Evolutionary conservation across 164 flowering plant species (phyloP).

Genomic region (Berberis vulgaris): DNA sequence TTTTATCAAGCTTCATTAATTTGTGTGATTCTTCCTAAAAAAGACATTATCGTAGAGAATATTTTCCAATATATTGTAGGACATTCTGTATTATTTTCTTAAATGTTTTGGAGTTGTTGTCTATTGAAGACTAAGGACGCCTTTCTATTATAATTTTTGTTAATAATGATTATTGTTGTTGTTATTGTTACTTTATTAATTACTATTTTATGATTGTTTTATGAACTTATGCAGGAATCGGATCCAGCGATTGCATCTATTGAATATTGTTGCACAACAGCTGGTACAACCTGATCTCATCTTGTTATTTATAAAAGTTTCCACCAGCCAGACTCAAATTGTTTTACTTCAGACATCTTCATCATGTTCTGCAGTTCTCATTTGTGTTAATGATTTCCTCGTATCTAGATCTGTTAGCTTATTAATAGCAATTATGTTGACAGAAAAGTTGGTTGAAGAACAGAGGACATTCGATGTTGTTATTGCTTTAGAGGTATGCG

Average conservation of each 20-base stretch:
- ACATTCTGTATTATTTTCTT: too few species aligned
- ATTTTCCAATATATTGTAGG: too few species aligned
- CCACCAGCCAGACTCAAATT: not conserved
- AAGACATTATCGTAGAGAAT: too few species aligned
- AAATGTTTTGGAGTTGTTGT: too few species aligned
- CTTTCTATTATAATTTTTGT: not conserved
- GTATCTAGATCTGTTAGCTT: not conserved
- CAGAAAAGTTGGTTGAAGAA: slow-evolving; percentile 88
- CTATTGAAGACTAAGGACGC: too few species aligned
- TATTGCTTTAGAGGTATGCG: slow-evolving; percentile 73
- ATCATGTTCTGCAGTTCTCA: not conserved
- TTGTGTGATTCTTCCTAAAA: too few species aligned
- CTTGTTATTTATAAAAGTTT: not conserved
- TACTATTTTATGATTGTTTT: not conserved
- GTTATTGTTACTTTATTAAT: too few species aligned
- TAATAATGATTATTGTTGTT: too few species aligned
- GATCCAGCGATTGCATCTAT: slow-evolving; percentile 78
- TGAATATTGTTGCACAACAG: slow-evolving; percentile 86
- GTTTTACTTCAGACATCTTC: too few species aligned
- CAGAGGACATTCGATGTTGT: slow-evolving; percentile 81
- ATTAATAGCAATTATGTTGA: slow-evolving; percentile 9
- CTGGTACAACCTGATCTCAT: slow-evolving; percentile 39
- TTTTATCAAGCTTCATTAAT: too few species aligned
- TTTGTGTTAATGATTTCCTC: not conserved
- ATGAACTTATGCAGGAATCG: slow-evolving; percentile 40